A percentile compares a stretch with the other conserved stretches of the same genome.
These are phyloP conservation scores for Orbilia ellipsospora DNA, from an alignment of 2,329 filamentous ascomycete species.

Conservation along the genomic window DNA sequence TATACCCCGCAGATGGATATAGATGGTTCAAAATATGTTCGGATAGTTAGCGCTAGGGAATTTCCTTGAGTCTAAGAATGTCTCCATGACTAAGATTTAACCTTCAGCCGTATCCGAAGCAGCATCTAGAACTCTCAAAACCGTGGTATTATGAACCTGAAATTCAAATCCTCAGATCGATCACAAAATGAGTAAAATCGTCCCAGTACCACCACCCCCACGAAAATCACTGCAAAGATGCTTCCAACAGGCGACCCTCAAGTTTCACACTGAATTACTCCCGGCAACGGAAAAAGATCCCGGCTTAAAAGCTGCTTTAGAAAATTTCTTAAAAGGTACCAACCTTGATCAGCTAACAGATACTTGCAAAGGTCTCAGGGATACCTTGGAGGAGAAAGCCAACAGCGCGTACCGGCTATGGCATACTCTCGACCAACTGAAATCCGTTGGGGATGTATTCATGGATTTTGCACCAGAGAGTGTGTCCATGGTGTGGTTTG, in stretches of 20 bases:
- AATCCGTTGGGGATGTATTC: constrained; percentile 12
- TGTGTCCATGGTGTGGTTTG: constrained; percentile 31
- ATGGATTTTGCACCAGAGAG: constrained; percentile 17
- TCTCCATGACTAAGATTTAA: too few species aligned
- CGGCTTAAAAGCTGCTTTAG: background rate
- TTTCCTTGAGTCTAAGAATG: too few species aligned
- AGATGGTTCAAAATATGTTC: too few species aligned
- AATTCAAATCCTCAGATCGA: too few species aligned
- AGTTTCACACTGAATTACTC: constrained; percentile 27
- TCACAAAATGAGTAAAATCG: too few species aligned
- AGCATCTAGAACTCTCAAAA: too few species aligned
- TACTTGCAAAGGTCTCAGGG: constrained; percentile 7
- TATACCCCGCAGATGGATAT: too few species aligned
- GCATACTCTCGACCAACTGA: constrained; percentile 9
- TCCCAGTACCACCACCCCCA: background rate
- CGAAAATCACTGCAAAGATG: background rate
- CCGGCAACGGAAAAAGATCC: constrained; percentile 4
- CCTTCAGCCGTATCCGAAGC: too few species aligned
- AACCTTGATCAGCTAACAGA: background rate
- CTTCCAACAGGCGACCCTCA: background rate
- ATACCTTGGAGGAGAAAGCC: constrained; percentile 14
- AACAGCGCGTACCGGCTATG: constrained; percentile 10
- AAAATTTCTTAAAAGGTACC: constrained; percentile 2
- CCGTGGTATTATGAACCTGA: too few species aligned
- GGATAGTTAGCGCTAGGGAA: too few species aligned